phyloP scores from a whole-genome alignment of 2,329 filamentous ascomycete genomes.

The Aspergillus pseudoterreus region DNA sequence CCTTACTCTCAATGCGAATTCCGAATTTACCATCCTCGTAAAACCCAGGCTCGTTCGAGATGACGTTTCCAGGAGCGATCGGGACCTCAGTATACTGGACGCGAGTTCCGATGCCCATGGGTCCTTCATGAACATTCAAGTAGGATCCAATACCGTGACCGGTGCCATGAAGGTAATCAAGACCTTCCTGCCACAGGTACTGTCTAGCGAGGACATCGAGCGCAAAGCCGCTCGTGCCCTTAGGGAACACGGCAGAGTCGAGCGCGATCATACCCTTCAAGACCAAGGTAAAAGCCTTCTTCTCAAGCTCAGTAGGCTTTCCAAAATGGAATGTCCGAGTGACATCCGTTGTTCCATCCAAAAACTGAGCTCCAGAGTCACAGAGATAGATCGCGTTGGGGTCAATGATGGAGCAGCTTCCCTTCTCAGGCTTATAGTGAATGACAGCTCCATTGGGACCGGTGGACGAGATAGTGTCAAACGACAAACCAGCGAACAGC shows the following conservation, averaged over 20 bases:
- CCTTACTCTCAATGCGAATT: conserved; percentile 81
- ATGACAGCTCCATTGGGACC: conserved; percentile 92
- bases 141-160: conserved; percentile 94
- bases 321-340: conserved; percentile 93
- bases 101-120: conserved; percentile 90
- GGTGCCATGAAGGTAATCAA: conserved; percentile 95
- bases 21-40: conserved; percentile 95
- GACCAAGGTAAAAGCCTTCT: conserved; percentile 86
- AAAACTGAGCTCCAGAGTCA: conserved; percentile 94
- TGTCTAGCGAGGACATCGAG: conserved; percentile 86
- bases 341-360: conserved; percentile 93
- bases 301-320: conserved; percentile 75
- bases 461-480: conserved; percentile 93
- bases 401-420: conserved; percentile 77
- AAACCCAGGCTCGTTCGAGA: conserved; percentile 94
- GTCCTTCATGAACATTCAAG: conserved; percentile 95
- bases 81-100: conserved; percentile 89
- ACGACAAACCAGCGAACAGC: conserved; percentile 84
- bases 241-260: conserved; percentile 83
- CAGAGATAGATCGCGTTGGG: conserved; percentile 86
- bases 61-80: conserved; percentile 84
- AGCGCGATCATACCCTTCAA: conserved; percentile 91
- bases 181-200: conserved; percentile 84
- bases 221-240: conserved; percentile 90
- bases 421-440: conserved; percentile 86